Percentiles rank a stretch among this genome's conserved stretches.
Evolutionary conservation across 2,329 filamentous ascomycete species (phyloP).

Genomic region (Parafenestella ontariensis): DNA sequence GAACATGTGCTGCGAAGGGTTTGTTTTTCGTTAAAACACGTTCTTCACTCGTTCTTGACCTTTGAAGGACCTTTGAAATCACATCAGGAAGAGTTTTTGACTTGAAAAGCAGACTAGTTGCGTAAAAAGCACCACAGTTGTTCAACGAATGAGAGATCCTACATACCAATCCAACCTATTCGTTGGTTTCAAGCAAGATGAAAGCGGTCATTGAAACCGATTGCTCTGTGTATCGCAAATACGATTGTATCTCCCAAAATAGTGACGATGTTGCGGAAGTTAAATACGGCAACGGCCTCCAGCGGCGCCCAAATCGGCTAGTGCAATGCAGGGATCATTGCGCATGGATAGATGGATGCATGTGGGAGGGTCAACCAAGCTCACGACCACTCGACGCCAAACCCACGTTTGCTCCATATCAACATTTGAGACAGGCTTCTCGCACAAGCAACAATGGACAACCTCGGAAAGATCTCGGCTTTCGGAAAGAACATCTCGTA

Average conservation of each 20-base stretch:
- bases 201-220: neutral
- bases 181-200: neutral
- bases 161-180: no score
- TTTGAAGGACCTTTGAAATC: no score
- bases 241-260: neutral
- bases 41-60: no score
- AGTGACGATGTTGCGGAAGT: neutral
- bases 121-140: no score
- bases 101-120: no score
- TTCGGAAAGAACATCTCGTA: constrained; percentile 76
- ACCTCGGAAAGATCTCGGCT: constrained; percentile 74
- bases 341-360: no score
- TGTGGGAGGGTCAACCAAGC: constrained; percentile 26
- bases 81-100: no score
- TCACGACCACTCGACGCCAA: constrained; percentile 19
- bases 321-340: constrained; percentile 24
- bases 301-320: constrained; percentile 6
- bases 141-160: no score
- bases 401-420: neutral
- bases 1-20: no score
- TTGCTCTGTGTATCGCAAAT: neutral
- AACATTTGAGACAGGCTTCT: neutral
- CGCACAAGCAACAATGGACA: constrained; percentile 63
- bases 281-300: neutral
- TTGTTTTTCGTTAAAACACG: no score